phyloP scores from a whole-genome alignment of 768 basidiomycete species.

The Cystofilobasidium macerans region DNA sequence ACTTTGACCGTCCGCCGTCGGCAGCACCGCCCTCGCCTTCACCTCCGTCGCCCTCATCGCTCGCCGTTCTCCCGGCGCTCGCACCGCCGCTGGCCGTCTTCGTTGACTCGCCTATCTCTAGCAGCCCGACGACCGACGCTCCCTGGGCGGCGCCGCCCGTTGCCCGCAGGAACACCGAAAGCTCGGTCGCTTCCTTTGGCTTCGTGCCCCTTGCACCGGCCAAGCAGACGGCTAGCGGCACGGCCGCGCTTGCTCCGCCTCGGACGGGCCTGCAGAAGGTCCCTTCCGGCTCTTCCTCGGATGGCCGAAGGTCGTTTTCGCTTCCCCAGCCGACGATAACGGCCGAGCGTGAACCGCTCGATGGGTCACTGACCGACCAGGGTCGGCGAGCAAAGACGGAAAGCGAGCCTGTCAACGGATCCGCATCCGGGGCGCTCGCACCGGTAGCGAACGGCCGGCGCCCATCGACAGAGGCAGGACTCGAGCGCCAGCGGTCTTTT shows the following conservation, averaged over 20 bases:
- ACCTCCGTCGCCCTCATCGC: neutral
- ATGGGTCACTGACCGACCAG: neutral
- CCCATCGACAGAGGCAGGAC: neutral
- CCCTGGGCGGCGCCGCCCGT: no score
- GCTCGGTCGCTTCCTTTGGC: no score
- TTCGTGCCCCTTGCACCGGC: no score
- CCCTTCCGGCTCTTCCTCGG: neutral
- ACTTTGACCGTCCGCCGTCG: neutral
- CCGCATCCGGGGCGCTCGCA: no score
- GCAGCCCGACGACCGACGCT: no score
- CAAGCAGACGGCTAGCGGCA: no score
- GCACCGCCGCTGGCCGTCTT: no score
- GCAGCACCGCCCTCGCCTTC: neutral
- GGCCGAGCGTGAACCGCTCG: neutral
- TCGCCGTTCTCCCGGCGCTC: neutral
- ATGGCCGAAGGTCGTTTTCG: neutral
- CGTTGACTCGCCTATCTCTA: no score
- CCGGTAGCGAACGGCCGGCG: neutral
- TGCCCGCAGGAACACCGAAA: no score
- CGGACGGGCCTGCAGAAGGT: neutral
- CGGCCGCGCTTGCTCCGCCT: neutral
- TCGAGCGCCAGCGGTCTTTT: no score
- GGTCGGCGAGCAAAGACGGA: neutral
- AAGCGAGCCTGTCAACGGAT: no score
- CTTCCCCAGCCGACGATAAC: neutral